phyloP scores from a whole-genome alignment of 768 basidiomycete species.

The Gloeopeniophorella convolvens region DNA sequence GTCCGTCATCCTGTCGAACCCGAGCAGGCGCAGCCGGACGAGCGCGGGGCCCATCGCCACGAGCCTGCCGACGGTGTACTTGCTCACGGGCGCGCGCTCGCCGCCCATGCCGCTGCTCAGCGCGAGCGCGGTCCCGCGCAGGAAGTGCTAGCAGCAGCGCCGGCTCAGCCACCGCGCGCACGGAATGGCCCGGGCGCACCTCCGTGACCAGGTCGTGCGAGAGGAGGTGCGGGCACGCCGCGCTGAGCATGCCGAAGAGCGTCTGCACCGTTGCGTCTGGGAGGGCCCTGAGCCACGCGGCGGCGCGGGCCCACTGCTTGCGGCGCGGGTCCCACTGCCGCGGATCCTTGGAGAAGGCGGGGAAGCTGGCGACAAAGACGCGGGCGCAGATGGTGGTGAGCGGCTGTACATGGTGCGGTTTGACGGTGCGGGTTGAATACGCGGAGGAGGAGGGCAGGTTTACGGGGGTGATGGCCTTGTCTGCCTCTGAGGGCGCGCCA shows the following conservation, averaged over 20 bases:
- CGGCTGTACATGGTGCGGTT: conserved; percentile 31
- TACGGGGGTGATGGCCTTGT: conserved; percentile 32
- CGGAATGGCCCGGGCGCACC: conserved; percentile 31
- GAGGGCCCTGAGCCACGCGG: conserved; percentile 37
- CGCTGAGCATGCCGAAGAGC: conserved; percentile 45
- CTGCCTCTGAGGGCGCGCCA: conserved; percentile 42
- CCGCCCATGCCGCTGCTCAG: conserved; percentile 47
- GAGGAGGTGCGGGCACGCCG: conserved; percentile 45
- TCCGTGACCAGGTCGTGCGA: conserved; percentile 49
- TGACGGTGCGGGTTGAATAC: conserved; percentile 36
- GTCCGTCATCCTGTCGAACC: conserved; percentile 49
- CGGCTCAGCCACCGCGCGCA: too few species aligned
- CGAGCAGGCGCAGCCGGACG: conserved; percentile 42
- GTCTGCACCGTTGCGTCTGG: conserved; percentile 47
- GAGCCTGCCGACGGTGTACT: conserved; percentile 43
- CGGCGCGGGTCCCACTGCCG: conserved; percentile 33
- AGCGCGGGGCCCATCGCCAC: conserved; percentile 20
- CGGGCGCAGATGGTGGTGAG: conserved; percentile 47
- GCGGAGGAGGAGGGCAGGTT: conserved; percentile 45
- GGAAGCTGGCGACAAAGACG: conserved; percentile 42
- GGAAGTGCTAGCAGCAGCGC: conserved; percentile 40
- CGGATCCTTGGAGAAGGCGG: conserved; percentile 34
- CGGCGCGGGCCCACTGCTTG: conserved; percentile 22
- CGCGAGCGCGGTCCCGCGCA: conserved; percentile 45
- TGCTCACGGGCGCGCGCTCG: conserved; percentile 31